Conservation (phyloP, 306 rosid species). For the Cyamopsis tetragonoloba region DNA sequence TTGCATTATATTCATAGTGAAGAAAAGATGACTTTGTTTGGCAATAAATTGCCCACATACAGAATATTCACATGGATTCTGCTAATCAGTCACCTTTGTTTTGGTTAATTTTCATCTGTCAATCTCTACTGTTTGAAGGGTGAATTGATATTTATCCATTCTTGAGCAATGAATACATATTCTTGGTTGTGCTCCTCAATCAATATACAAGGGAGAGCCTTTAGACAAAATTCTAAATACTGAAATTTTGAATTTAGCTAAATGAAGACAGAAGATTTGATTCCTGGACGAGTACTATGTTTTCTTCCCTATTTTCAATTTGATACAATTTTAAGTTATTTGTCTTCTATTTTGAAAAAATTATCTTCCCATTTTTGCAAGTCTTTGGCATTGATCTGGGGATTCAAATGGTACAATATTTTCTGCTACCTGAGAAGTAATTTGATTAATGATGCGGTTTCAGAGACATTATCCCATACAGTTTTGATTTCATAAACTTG, state of each 20-base stretch:
- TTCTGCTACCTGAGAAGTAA: neutral
- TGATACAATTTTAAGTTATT: neutral
- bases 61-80: slow-evolving; percentile 3
- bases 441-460: slow-evolving; percentile 3
- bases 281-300: neutral
- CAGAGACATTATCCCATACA: no score
- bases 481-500: neutral
- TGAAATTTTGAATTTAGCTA: neutral
- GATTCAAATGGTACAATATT: neutral
- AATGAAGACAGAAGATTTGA: neutral
- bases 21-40: neutral
- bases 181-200: neutral
- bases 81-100: neutral
- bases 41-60: neutral
- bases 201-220: neutral
- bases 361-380: slow-evolving; percentile 4
- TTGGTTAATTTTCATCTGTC: neutral
- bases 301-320: neutral
- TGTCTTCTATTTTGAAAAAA: neutral
- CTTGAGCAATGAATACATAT: neutral
- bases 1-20: neutral
- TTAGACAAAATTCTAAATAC: neutral
- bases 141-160: neutral
- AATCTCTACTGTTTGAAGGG: neutral
- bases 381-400: neutral